Percentiles rank a stretch among this genome's conserved stretches.
Evolutionary conservation across 805 yeast genomes (phyloP).

Genomic region (Diddensiella santjacobensis): DNA sequence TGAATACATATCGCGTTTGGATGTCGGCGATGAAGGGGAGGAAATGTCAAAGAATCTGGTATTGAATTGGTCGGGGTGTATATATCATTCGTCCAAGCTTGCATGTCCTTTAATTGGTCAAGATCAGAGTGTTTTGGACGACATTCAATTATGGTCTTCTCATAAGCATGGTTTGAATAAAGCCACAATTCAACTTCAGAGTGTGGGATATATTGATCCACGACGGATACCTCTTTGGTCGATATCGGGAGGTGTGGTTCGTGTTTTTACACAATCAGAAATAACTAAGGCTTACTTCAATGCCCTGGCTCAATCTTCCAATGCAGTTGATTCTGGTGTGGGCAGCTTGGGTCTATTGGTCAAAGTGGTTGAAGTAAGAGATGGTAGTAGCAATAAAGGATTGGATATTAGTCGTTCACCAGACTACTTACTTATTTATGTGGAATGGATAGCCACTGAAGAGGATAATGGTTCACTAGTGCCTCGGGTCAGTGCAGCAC

Average conservation of each 20-base stretch:
- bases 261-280: constrained; percentile 8
- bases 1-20: too few relatives aligned
- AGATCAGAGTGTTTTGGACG: constrained; percentile 1
- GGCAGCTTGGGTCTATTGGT: constrained; percentile 3
- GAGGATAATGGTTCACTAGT: neutral
- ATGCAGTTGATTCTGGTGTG: neutral
- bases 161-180: constrained; percentile 6
- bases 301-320: constrained; percentile 1
- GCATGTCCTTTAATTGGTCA: neutral
- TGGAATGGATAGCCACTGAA: constrained; percentile 5
- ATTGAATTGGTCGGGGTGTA: constrained; percentile 3
- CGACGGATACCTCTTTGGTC: constrained; percentile 17
- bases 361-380: neutral
- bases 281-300: constrained; percentile 14
- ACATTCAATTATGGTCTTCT: constrained; percentile 14
- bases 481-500: neutral
- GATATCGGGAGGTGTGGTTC: constrained; percentile 14
- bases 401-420: neutral
- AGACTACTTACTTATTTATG: constrained; percentile 1
- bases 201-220: constrained; percentile 14
- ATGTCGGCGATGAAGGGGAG: too few relatives aligned
- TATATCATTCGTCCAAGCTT: neutral
- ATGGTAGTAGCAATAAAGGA: neutral
- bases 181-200: neutral
- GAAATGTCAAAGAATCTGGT: constrained; percentile 4